Conservation (phyloP, 345 rosid species). For the Sonneratia caseolaris region DNA sequence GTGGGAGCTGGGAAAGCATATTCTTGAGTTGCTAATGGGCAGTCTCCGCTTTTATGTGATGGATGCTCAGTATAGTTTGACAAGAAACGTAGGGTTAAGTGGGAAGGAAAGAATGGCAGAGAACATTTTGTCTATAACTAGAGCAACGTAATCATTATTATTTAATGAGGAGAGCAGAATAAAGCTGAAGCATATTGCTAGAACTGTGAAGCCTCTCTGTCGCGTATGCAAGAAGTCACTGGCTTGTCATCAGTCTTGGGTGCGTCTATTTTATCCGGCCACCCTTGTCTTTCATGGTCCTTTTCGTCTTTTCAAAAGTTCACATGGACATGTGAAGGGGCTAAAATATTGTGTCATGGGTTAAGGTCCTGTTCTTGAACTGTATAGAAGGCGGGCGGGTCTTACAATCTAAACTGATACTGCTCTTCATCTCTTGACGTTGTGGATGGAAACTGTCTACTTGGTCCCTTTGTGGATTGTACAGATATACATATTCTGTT, state of each 20-base stretch:
- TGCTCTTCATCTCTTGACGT: conserved; percentile 5
- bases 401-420: conserved; percentile 2
- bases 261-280: background rate
- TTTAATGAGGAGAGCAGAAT: conserved; percentile 10
- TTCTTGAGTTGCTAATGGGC: conserved; percentile 21
- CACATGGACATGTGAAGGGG: background rate
- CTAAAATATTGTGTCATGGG: background rate
- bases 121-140: conserved; percentile 23
- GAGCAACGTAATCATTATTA: conserved; percentile 16
- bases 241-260: background rate
- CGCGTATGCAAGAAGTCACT: conserved; percentile 5
- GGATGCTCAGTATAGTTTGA: conserved; percentile 25
- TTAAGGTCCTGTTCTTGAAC: conserved; percentile 1
- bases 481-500: background rate
- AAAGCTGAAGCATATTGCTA: conserved; percentile 15
- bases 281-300: conserved; percentile 3
- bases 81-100: background rate
- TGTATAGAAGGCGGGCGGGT: background rate
- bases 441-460: background rate
- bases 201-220: conserved; percentile 9
- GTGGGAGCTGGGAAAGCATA: no score
- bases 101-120: conserved; percentile 14
- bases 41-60: conserved; percentile 41
- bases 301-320: background rate
- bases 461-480: conserved; percentile 5